These are phyloP conservation scores for Blastocladiella emersonii DNA, from an alignment of 371 early-diverging fungal species.

Conservation along the genomic window DNA sequence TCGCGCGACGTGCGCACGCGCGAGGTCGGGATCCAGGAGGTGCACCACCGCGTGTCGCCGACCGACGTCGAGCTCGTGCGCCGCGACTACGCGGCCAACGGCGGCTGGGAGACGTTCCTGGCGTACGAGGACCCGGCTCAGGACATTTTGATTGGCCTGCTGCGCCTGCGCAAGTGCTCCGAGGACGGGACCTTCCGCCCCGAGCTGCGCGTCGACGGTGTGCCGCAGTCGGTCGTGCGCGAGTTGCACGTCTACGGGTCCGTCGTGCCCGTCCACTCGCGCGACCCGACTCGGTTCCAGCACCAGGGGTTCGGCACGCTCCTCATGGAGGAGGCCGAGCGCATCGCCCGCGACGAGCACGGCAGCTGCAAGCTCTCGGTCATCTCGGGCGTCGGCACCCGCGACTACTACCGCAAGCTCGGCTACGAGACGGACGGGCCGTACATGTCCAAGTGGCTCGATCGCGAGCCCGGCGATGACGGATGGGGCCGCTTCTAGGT, in stretches of 20 bases:
- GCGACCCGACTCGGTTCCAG: constrained; percentile 97
- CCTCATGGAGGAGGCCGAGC: constrained; percentile 98
- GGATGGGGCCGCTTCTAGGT: too few species aligned
- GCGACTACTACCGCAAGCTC: constrained; percentile 97
- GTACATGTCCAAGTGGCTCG: constrained; percentile 15
- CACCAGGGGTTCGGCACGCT: constrained; percentile 99
- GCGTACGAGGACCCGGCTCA: constrained; percentile 97
- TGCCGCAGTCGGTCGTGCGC: constrained; percentile 85
- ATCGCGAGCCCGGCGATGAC: too few species aligned
- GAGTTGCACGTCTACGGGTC: constrained; percentile 99
- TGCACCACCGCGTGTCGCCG: constrained; percentile 89
- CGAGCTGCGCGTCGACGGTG: constrained; percentile 59
- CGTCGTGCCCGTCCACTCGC: constrained; percentile 90
- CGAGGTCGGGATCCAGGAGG: constrained; percentile 99
- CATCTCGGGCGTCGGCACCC: constrained; percentile 91
- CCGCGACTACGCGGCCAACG: constrained; percentile 97
- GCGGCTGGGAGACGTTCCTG: constrained; percentile 99
- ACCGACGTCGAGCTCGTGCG: constrained; percentile 95
- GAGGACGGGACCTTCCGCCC: constrained; percentile 73
- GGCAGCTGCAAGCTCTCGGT: constrained; percentile 91
- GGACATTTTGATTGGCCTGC: constrained; percentile 95
- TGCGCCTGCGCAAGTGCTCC: constrained; percentile 94
- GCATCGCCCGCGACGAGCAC: constrained; percentile 98
- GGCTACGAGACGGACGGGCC: constrained; percentile 92
- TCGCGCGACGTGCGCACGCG: constrained; percentile 99